Evolutionary conservation across 2,329 filamentous ascomycete species (phyloP).

Genomic region (Lomentospora prolificans): DNA sequence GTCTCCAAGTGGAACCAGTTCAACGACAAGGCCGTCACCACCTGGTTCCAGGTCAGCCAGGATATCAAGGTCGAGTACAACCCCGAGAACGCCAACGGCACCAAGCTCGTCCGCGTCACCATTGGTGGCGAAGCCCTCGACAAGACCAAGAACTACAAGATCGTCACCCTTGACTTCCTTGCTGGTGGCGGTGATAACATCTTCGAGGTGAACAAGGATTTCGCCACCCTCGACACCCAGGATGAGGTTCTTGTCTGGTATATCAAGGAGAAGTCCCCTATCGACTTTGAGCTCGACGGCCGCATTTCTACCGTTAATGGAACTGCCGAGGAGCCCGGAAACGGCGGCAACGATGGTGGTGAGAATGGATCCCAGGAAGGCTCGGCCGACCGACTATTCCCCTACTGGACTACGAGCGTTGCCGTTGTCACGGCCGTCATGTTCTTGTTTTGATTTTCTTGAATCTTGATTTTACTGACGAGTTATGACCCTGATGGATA

Average conservation of each 20-base stretch:
- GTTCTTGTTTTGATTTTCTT: background rate
- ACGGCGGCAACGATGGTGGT: background rate
- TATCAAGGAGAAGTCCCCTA: constrained; percentile 35
- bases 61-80: constrained; percentile 50
- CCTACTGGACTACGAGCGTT: background rate
- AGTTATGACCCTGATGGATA: background rate
- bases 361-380: background rate
- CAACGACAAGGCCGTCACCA: constrained; percentile 42
- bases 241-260: constrained; percentile 44
- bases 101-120: constrained; percentile 40
- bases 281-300: constrained; percentile 38
- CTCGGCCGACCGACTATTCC: background rate
- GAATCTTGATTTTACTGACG: background rate
- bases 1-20: constrained; percentile 44
- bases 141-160: constrained; percentile 34
- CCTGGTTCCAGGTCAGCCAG: constrained; percentile 50
- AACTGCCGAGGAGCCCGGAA: background rate
- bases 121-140: constrained; percentile 38
- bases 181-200: constrained; percentile 56
- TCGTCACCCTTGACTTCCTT: constrained; percentile 55
- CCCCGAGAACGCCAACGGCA: constrained; percentile 36
- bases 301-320: constrained; percentile 22
- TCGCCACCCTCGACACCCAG: constrained; percentile 39
- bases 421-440: background rate
- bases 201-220: constrained; percentile 27